Evolutionary conservation across 2,329 filamentous ascomycete species (phyloP).

Genomic region (Hysterium pulicare): DNA sequence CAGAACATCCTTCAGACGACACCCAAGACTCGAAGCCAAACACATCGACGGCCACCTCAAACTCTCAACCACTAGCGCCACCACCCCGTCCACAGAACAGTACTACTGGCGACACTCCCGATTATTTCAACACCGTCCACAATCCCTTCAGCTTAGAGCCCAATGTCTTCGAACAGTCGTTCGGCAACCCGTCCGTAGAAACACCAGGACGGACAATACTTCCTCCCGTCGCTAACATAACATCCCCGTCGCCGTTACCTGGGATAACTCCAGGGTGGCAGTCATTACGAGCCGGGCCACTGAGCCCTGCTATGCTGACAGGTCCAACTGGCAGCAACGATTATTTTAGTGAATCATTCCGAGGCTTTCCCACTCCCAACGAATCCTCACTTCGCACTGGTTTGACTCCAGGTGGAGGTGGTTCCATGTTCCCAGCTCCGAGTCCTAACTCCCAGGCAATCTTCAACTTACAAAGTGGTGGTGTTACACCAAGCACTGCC

Average conservation of each 20-base stretch:
- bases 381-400: slow-evolving; percentile 91
- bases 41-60: neutral
- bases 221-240: slow-evolving; percentile 84
- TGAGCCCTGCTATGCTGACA: slow-evolving; percentile 96
- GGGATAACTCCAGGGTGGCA: slow-evolving; percentile 79
- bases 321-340: slow-evolving; percentile 70
- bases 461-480: slow-evolving; percentile 73
- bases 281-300: slow-evolving; percentile 83
- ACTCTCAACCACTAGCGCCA: slow-evolving; percentile 46
- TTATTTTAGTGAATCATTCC: slow-evolving; percentile 83
- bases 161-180: slow-evolving; percentile 96
- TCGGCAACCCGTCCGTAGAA: slow-evolving; percentile 65
- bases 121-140: slow-evolving; percentile 50
- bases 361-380: slow-evolving; percentile 90
- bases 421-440: slow-evolving; percentile 93
- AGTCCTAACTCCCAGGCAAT: slow-evolving; percentile 84
- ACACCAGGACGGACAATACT: slow-evolving; percentile 76
- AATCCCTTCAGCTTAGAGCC: slow-evolving; percentile 71
- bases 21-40: neutral
- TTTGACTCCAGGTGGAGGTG: slow-evolving; percentile 88
- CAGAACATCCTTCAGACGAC: neutral
- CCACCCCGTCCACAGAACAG: slow-evolving; percentile 46
- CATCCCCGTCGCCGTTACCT: slow-evolving; percentile 78
- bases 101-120: slow-evolving; percentile 43
- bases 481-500: slow-evolving; percentile 82